phyloP scores from a whole-genome alignment of 257 asterid genomes.

The Petunia axillaris region DNA sequence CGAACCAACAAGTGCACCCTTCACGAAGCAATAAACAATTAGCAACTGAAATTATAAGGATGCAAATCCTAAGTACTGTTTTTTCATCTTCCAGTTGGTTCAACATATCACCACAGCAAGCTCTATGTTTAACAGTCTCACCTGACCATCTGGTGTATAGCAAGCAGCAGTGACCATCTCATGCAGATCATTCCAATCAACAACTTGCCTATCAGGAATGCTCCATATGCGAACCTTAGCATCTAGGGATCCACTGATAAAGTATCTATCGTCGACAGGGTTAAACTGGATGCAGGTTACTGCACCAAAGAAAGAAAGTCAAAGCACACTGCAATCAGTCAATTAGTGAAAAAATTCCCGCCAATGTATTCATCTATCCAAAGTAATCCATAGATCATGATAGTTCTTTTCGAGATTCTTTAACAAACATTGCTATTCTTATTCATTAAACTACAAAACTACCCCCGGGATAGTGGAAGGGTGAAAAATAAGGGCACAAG shows the following conservation, averaged over 20 bases:
- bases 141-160: slow-evolving; percentile 99
- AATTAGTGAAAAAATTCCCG: slow-evolving; percentile 31
- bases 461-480: not conserved
- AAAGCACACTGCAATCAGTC: slow-evolving; percentile 36
- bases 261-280: slow-evolving; percentile 95
- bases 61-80: not conserved
- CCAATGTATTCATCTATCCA: slow-evolving; percentile 6
- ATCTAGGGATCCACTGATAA: slow-evolving; percentile 98
- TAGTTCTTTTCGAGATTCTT: not conserved
- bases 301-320: slow-evolving; percentile 49
- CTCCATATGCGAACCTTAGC: slow-evolving; percentile 99
- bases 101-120: slow-evolving; percentile 27
- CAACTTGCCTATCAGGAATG: slow-evolving; percentile 91
- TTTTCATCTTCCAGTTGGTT: slow-evolving; percentile 25
- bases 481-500: not conserved
- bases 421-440: not conserved
- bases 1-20: slow-evolving; percentile 97
- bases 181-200: slow-evolving; percentile 96
- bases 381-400: slow-evolving; percentile 27
- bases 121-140: slow-evolving; percentile 39
- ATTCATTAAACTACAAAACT: not conserved
- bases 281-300: slow-evolving; percentile 99
- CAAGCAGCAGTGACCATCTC: slow-evolving; percentile 99
- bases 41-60: not conserved
- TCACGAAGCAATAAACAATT: slow-evolving; percentile 32